phyloP scores from a whole-genome alignment of 1,284 basidiomycete species.

The Cutaneotrichosporon sp. region DNA sequence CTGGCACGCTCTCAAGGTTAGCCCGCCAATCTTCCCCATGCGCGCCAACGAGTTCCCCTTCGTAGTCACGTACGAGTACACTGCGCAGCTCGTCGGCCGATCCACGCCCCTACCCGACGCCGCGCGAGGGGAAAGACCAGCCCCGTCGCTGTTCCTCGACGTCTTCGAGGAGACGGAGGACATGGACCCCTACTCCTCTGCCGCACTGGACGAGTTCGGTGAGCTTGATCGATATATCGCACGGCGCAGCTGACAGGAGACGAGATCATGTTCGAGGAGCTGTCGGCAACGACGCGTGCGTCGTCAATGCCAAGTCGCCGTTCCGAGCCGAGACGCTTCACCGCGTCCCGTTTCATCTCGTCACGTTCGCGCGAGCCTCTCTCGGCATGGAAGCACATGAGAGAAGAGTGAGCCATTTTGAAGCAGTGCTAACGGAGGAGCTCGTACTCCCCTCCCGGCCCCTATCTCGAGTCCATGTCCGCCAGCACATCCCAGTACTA shows the following conservation, averaged over 20 bases:
- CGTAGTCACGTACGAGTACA: neutral
- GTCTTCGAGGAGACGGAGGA: slow-evolving; percentile 1
- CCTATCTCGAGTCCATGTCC: neutral
- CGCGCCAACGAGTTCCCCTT: neutral
- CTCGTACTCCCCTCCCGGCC: neutral
- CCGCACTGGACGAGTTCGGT: slow-evolving; percentile 5
- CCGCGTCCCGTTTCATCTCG: neutral
- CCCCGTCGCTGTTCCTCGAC: neutral
- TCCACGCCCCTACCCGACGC: neutral
- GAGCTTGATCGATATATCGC: neutral
- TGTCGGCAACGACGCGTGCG: neutral
- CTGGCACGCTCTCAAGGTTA: neutral
- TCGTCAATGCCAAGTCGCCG: neutral
- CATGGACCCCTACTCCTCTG: neutral
- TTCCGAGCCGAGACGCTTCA: neutral
- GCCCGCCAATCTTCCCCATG: neutral
- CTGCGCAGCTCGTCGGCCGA: neutral
- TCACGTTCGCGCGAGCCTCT: neutral
- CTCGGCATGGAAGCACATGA: neutral
- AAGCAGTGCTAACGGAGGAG: neutral
- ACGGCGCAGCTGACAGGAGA: neutral
- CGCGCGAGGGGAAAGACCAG: neutral
- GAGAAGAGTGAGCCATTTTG: neutral
- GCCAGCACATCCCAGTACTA: neutral
- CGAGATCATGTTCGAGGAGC: neutral